Evolutionary conservation across 2,329 filamentous ascomycete genomes (phyloP).

Genomic region (Blastomyces gilchristii): DNA sequence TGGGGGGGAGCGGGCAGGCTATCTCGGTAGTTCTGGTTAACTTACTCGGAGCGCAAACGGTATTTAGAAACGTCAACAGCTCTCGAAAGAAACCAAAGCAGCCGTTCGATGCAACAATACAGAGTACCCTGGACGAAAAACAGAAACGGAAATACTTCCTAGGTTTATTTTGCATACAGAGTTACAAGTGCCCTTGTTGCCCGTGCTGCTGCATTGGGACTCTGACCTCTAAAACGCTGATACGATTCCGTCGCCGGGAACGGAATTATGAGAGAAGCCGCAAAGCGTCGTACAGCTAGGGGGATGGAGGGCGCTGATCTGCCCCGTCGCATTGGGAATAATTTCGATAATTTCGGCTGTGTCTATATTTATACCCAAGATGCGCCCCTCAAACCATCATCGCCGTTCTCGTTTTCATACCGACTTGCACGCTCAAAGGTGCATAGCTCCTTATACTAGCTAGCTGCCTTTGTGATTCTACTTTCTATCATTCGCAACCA

Average conservation of each 20-base stretch:
- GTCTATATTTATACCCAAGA: slow-evolving; percentile 1
- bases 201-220: neutral
- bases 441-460: neutral
- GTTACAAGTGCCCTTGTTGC: neutral
- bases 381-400: neutral
- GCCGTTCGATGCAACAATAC: neutral
- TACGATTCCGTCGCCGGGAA: neutral
- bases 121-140: neutral
- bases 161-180: no score
- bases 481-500: neutral
- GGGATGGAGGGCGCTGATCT: neutral
- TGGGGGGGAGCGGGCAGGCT: neutral
- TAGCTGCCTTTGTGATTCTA: neutral
- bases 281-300: neutral
- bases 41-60: neutral
- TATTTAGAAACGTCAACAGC: no score
- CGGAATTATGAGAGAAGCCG: neutral
- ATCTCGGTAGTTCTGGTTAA: neutral
- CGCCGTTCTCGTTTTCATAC: neutral
- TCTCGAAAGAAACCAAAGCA: no score
- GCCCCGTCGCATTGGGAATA: neutral
- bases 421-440: neutral
- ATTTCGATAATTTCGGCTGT: neutral
- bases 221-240: neutral
- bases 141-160: no score